Evolutionary conservation across 257 asterid species (phyloP).

Genomic region (Linaria vulgaris): DNA sequence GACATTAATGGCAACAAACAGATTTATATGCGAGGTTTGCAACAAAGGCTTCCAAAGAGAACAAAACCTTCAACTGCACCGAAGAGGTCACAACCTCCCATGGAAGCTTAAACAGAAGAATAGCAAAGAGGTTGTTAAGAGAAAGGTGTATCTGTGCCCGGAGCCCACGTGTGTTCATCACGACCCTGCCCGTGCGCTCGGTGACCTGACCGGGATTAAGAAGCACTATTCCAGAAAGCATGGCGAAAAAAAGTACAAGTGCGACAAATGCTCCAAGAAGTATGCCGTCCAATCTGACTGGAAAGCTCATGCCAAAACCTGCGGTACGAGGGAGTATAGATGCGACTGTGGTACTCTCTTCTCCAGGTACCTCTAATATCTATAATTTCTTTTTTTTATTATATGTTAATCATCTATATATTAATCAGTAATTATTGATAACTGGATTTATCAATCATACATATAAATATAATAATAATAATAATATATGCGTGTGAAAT

Average conservation of each 20-base stretch:
- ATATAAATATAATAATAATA: no score
- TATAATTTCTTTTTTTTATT: no score
- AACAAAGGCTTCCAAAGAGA: constrained; percentile 84
- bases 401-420: no score
- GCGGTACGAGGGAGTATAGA: constrained; percentile 71
- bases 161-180: constrained; percentile 81
- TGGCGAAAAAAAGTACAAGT: constrained; percentile 74
- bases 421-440: no score
- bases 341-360: constrained; percentile 86
- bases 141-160: constrained; percentile 79
- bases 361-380: constrained; percentile 57
- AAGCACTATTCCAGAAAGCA: constrained; percentile 73
- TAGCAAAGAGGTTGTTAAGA: constrained; percentile 51
- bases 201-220: constrained; percentile 84
- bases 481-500: no score
- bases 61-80: constrained; percentile 80
- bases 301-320: constrained; percentile 77
- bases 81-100: constrained; percentile 80
- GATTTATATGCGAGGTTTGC: constrained; percentile 79
- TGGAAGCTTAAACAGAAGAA: constrained; percentile 75
- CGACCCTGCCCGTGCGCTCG: constrained; percentile 74
- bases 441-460: no score
- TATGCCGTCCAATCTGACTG: constrained; percentile 85
- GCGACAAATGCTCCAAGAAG: constrained; percentile 79
- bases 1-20: constrained; percentile 81